These are phyloP conservation scores for Dispira simplex DNA, from an alignment of 192 early-diverging fungal genomes.

Conservation along the genomic window DNA sequence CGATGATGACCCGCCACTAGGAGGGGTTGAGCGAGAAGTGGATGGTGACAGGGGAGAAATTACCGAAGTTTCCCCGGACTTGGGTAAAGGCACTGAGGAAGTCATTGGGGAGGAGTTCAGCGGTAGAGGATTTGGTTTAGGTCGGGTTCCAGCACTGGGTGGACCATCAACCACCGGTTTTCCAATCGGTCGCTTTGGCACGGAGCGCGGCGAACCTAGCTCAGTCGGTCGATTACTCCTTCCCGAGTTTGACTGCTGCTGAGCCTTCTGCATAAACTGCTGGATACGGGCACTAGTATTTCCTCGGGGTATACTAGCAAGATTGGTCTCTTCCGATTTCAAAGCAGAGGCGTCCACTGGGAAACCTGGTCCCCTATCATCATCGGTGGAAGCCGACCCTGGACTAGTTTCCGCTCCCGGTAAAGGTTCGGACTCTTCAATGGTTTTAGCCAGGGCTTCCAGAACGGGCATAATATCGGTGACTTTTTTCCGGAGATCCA, in stretches of 20 bases:
- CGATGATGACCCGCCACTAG: neutral
- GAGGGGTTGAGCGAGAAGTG: no score
- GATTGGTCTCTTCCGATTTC: neutral
- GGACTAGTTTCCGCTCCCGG: no score
- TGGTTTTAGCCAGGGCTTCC: neutral
- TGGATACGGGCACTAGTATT: slow-evolving; percentile 12
- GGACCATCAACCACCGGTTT: neutral
- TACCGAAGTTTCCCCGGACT: neutral
- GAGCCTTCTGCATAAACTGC: slow-evolving; percentile 2
- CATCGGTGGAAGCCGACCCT: neutral
- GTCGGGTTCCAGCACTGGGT: neutral
- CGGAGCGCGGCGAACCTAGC: neutral
- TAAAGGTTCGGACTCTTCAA: neutral
- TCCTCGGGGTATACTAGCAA: neutral
- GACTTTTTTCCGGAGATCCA: slow-evolving; percentile 20
- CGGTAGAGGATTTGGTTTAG: neutral
- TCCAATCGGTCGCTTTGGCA: neutral
- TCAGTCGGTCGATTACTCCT: neutral
- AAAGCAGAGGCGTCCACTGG: neutral
- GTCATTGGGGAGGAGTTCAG: neutral
- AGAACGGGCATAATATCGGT: neutral
- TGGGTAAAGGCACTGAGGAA: neutral
- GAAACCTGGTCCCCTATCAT: neutral
- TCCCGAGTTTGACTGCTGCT: neutral
- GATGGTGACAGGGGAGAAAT: neutral